These are phyloP conservation scores for Aspergillus sp. DNA, from an alignment of 2,329 filamentous ascomycete species.

Conservation along the genomic window DNA sequence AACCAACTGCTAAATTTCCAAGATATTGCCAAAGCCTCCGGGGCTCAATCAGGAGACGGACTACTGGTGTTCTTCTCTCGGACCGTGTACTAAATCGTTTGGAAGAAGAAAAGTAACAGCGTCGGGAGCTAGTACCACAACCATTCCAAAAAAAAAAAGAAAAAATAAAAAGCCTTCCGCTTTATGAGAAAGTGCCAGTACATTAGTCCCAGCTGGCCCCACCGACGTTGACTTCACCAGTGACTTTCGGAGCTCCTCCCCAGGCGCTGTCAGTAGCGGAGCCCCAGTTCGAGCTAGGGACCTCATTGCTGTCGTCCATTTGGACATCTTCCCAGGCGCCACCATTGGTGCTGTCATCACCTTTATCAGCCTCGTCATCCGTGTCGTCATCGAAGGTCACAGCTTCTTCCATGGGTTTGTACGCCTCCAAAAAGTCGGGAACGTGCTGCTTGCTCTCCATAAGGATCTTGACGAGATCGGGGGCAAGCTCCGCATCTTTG, in stretches of 20 bases:
- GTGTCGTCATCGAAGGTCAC: constrained; percentile 50
- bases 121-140: no score
- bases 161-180: no score
- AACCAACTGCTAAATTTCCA: background rate
- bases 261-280: background rate
- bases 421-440: constrained; percentile 70
- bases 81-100: background rate
- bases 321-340: constrained; percentile 14
- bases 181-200: background rate
- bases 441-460: constrained; percentile 71
- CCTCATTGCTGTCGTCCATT: constrained; percentile 5
- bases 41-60: background rate
- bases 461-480: constrained; percentile 70
- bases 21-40: background rate
- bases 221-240: background rate
- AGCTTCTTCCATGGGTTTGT: constrained; percentile 38
- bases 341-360: constrained; percentile 9
- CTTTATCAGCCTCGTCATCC: constrained; percentile 34
- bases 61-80: background rate
- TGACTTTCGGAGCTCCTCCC: background rate
- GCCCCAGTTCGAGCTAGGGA: background rate
- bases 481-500: constrained; percentile 63
- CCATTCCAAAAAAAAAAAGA: no score
- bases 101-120: background rate
- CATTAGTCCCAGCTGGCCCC: background rate